A percentile compares a stretch with the other conserved stretches of the same genome.
Evolutionary conservation across 306 rosid species (phyloP).

Genomic region (Senna tora): DNA sequence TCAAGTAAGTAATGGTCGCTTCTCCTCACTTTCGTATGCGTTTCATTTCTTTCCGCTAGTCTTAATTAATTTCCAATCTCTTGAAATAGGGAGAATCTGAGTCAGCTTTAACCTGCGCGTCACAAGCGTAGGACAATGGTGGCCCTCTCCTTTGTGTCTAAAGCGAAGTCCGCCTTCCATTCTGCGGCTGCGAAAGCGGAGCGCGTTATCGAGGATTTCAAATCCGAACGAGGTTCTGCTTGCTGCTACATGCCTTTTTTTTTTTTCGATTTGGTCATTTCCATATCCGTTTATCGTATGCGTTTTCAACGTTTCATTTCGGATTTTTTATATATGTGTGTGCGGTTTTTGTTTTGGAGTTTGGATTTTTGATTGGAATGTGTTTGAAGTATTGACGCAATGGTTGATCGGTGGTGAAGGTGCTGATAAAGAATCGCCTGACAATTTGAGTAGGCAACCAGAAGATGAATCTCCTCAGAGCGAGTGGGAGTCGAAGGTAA

Average conservation of each 20-base stretch:
- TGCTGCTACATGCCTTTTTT: slow-evolving; percentile 6
- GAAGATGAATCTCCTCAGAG: slow-evolving; percentile 43
- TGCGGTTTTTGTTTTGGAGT: not conserved
- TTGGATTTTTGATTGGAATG: slow-evolving; percentile 9
- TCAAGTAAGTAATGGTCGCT: slow-evolving; percentile 6
- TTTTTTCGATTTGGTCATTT: not conserved
- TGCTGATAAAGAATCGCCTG: slow-evolving; percentile 54
- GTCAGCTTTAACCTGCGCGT: slow-evolving; percentile 7
- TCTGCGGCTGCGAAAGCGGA: slow-evolving; percentile 99
- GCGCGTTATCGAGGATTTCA: slow-evolving; percentile 68
- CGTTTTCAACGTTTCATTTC: slow-evolving; percentile 6
- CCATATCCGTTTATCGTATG: not conserved
- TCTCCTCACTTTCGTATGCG: not conserved
- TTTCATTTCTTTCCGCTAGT: not conserved
- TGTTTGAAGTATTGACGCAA: slow-evolving; percentile 1
- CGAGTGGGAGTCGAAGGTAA: slow-evolving; percentile 63
- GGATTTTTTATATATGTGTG: slow-evolving; percentile 17
- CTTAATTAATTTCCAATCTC: not conserved
- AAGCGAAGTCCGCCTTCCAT: slow-evolving; percentile 87
- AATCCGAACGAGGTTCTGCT: slow-evolving; percentile 68
- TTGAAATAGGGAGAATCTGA: not conserved
- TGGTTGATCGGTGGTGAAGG: slow-evolving; percentile 59
- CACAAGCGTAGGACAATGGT: slow-evolving; percentile 55
- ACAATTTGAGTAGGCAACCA: slow-evolving; percentile 32
- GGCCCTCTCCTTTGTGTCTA: slow-evolving; percentile 74